Percentiles rank a stretch among this genome's conserved stretches.
phyloP scores from a whole-genome alignment of 2,329 filamentous ascomycete species.

The Nemania bipapillata region DNA sequence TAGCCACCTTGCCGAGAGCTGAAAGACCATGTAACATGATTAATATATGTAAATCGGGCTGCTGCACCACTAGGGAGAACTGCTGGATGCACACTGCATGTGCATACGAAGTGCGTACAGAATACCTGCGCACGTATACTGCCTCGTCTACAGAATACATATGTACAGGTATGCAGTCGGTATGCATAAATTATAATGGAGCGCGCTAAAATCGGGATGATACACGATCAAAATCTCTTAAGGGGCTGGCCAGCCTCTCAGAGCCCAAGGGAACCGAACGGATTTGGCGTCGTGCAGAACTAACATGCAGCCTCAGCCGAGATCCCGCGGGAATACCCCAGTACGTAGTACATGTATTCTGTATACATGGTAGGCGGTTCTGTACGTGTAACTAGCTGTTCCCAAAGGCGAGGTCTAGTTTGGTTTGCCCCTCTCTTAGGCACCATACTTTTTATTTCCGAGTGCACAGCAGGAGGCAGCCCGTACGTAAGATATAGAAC shows the following conservation, averaged over 20 bases:
- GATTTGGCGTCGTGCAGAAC: background rate
- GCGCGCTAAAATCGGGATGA: background rate
- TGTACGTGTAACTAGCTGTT: background rate
- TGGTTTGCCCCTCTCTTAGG: background rate
- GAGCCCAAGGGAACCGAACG: background rate
- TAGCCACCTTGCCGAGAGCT: conserved; percentile 20
- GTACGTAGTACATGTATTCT: background rate
- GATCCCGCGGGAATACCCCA: background rate
- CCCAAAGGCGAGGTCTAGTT: background rate
- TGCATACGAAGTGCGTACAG: no score
- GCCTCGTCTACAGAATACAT: no score
- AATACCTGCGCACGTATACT: no score
- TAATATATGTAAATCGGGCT: conserved; percentile 20
- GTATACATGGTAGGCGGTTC: no score
- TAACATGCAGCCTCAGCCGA: background rate
- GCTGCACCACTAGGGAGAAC: conserved; percentile 31
- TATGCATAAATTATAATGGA: background rate
- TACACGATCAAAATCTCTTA: background rate
- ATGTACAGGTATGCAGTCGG: background rate
- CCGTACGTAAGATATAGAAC: background rate
- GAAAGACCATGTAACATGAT: conserved; percentile 30
- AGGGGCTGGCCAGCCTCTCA: background rate
- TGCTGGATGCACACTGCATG: background rate
- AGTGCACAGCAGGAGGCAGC: background rate
- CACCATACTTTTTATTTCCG: background rate